Conservation (phyloP, 305 asterid genomes). For the Rubia occidens region DNA sequence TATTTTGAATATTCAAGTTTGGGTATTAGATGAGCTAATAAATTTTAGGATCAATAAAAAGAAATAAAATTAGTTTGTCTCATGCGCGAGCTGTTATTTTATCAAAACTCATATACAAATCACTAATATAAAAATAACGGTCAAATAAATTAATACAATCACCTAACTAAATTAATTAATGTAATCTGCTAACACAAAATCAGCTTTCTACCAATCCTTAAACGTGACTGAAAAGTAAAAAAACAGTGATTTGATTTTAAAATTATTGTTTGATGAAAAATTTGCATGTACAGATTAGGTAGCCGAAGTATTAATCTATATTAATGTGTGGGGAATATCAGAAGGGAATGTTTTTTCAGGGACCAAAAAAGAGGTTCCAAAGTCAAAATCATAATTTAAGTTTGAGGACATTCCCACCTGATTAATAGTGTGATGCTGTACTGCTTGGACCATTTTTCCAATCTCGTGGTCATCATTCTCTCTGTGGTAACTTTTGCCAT, state of each 20-base stretch:
- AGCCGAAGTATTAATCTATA: neutral
- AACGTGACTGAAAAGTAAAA: neutral
- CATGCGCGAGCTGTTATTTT: too few relatives aligned
- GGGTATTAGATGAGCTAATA: too few relatives aligned
- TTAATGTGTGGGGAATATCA: constrained; percentile 7
- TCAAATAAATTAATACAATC: too few relatives aligned
- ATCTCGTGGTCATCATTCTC: neutral
- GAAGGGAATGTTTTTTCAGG: constrained; percentile 15
- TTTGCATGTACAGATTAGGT: neutral
- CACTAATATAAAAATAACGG: too few relatives aligned
- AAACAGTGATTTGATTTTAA: neutral
- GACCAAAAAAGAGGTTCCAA: constrained; percentile 7
- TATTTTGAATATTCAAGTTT: too few relatives aligned
- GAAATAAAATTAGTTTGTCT: too few relatives aligned
- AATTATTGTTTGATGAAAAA: neutral
- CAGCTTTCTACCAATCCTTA: too few relatives aligned
- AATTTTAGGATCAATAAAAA: too few relatives aligned
- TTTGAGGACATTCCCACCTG: neutral
- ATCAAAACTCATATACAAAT: too few relatives aligned
- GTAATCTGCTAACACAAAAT: too few relatives aligned
- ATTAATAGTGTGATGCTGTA: constrained; percentile 3
- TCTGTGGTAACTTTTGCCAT: neutral
- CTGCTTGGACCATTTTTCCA: constrained; percentile 14
- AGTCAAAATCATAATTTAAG: constrained; percentile 13
- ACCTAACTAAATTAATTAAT: too few relatives aligned